phyloP scores from a whole-genome alignment of 805 yeast genomes.

The Sugiyamaella lignohabitans region DNA sequence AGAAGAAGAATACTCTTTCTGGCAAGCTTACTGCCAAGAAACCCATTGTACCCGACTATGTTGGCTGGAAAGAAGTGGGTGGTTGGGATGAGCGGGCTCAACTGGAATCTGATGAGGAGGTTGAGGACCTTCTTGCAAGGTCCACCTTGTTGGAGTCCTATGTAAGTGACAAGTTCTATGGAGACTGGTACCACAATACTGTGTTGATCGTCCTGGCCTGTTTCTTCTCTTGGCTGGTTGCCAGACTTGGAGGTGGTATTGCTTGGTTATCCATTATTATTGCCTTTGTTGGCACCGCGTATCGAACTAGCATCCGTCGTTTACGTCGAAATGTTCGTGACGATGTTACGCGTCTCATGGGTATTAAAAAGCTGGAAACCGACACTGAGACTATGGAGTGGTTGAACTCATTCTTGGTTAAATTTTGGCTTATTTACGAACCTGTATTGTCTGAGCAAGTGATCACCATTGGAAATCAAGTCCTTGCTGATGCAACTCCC shows the following conservation, averaged over 20 bases:
- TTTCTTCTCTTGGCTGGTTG: constrained; percentile 68
- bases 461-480: constrained; percentile 77
- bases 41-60: constrained; percentile 51
- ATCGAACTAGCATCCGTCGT: constrained; percentile 76
- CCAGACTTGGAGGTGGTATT: constrained; percentile 66
- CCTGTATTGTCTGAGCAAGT: constrained; percentile 84
- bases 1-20: constrained; percentile 9
- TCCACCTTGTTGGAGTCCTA: constrained; percentile 71
- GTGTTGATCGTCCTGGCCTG: constrained; percentile 64
- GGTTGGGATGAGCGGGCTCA: constrained; percentile 71
- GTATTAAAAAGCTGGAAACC: constrained; percentile 71
- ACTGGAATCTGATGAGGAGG: constrained; percentile 55
- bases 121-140: constrained; percentile 59
- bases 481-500: constrained; percentile 76
- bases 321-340: constrained; percentile 71
- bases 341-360: constrained; percentile 77
- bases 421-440: constrained; percentile 87
- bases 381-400: constrained; percentile 95
- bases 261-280: constrained; percentile 77
- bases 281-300: constrained; percentile 55
- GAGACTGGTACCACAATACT: constrained; percentile 96
- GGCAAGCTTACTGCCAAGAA: constrained; percentile 15
- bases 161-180: constrained; percentile 69
- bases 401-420: constrained; percentile 82
- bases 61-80: constrained; percentile 94